Base-by-base conservation (phyloP, 2,329 filamentous ascomycete genomes). In the Ilyonectria mors-panacis region DNA sequence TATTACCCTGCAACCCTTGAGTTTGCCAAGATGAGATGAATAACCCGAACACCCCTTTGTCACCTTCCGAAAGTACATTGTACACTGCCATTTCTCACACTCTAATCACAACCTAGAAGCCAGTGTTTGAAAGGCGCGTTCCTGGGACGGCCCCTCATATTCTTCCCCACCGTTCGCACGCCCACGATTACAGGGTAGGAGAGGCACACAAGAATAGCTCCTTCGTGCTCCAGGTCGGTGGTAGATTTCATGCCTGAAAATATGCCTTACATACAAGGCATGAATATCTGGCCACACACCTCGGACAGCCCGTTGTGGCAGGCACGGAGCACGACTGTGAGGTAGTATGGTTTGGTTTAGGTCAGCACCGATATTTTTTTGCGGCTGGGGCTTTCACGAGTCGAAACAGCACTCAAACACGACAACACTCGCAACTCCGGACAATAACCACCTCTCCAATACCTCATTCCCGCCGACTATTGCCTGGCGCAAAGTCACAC, bases 401-500 rank as follows among this genome's bases (percentile, higher is more conserved):
- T 59, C 56, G 58, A 61, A 63, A 62, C 56, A 58, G 39, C 68
- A 66, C 57, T 64, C 62, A 58, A 68, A 71, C 67, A 65, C 60
- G 54, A 42, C 65, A 66, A 64, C 30, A 10, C 60, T 73, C 71
- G 68, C 67, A 70, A 62, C 68, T 72, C 70, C 73, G 62, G 55
- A 66, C 62, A 67, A 70, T 61, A 67, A 57, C 61, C 66, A 63
- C 65, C 66, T 66, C 60, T 59, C 61, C 51, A 65, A 55, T 48
- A 51, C 39, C 54, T 67, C 66, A 51, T 51, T 58, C 50, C 42
- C 26, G 64, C 66, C 64, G 56, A 73, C 61, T 74, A 75, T 81
- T 82, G 80, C 81, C 81, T 81, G 81, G 81, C 70, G 81, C 81
- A 82, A 80, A 78, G 75, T 79, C 74, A 70, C 63, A 68, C 53